Evolutionary conservation across 129 eudicot species (phyloP).

Genomic region (Chrysanthemum seticuspe): DNA sequence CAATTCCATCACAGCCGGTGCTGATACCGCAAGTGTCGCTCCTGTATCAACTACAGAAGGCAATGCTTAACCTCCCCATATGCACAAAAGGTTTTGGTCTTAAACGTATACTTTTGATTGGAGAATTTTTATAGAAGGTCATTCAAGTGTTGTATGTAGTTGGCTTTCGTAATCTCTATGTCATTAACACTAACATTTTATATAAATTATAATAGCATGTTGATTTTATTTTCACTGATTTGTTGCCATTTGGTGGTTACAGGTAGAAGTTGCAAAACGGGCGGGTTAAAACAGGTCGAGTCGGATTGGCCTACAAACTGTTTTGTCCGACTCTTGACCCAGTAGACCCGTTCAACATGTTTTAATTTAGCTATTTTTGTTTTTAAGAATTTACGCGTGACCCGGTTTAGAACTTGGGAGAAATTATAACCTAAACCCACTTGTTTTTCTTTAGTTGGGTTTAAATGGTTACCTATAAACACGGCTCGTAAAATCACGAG

Average conservation of each 20-base stretch:
- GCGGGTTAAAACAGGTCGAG: background rate
- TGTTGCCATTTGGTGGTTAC: slow-evolving; percentile 1
- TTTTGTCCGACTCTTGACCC: background rate
- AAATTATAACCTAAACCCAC: too few relatives aligned
- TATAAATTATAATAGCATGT: background rate
- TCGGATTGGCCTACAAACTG: background rate
- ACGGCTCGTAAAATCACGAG: too few relatives aligned
- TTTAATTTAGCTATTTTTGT: too few relatives aligned
- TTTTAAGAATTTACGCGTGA: too few relatives aligned
- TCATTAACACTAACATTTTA: background rate
- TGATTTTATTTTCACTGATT: background rate
- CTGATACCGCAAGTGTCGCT: slow-evolving; percentile 33
- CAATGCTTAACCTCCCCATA: slow-evolving; percentile 24
- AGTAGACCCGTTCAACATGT: background rate
- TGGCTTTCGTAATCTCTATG: slow-evolving; percentile 8
- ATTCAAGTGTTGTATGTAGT: slow-evolving; percentile 26
- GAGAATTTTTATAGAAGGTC: background rate
- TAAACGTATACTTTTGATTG: background rate
- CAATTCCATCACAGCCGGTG: slow-evolving; percentile 38
- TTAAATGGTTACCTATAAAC: too few relatives aligned
- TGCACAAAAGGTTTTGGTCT: slow-evolving; percentile 19
- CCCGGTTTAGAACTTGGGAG: too few relatives aligned
- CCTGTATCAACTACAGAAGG: slow-evolving; percentile 26
- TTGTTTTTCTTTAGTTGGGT: too few relatives aligned
- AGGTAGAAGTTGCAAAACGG: background rate